Base-by-base conservation (phyloP, 2,329 filamentous ascomycete genomes). In the Lojkania enalia region DNA sequence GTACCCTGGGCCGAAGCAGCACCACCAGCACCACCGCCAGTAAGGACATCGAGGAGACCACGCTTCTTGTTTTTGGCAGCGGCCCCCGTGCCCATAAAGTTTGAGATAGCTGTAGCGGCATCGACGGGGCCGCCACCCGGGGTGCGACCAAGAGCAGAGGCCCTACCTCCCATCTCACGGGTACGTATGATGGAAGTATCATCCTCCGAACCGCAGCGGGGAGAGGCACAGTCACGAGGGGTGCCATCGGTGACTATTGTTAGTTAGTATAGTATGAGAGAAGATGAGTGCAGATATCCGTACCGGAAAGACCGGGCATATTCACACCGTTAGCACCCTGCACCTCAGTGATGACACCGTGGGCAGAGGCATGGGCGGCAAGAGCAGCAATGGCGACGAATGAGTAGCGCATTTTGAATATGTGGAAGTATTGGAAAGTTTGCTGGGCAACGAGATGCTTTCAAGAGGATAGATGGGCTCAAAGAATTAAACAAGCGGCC, bases 131-230 rank as follows among this genome's bases (percentile, higher is more conserved):
- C 82, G 41, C 77, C 78, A 48, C 75, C 79, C 59, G 81, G 67
- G 40, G 83, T 87, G 53, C 82, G 80, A 55, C 84, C 84, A n/a
- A 87, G 77, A 39, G 84, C 75, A 23, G 75, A 76, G 25, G 80
- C 81, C 55, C 77, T 74, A 57, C 71, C 73, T 33, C 71, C 70
- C 45, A 87, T 75, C 69, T 86, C 84, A 11, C 72, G 68, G 48
- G 79, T 69, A 27, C 83, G 80, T 69, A 87, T 85, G 73, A 87
- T 85, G 66, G 83, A 76, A n/a, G 84, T 87, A 61, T 87, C 84
- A 47, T 78, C 81, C 65, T 87, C 79, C n/a, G 83, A 78, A 46
- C 84, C 84, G 61, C 83, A 86, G 35, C 65, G 52, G 55, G 83
- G 81, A 57, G 72, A 74, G 39, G 79, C 74, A 67, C 83, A 87